Base-by-base conservation (phyloP, 306 rosid genomes). In the Erythrophleum fordii region DNA sequence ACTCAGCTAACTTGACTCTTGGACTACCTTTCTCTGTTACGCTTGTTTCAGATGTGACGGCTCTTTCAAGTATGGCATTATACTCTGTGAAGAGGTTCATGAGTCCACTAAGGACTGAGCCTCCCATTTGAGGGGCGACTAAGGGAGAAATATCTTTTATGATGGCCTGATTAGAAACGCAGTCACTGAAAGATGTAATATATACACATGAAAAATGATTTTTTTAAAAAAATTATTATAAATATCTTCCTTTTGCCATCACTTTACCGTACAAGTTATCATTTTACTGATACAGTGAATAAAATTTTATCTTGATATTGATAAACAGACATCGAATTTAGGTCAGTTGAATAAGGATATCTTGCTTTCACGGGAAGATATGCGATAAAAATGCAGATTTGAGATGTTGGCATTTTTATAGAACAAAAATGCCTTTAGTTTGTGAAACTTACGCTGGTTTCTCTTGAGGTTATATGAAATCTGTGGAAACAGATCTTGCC, bases 91-190 rank as follows among this genome's bases (percentile, higher is more conserved):
- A 88, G 80, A 92, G 88, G 74, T 70, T 83, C 58, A 12, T 79
- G 73, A 92, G 81, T 72, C 87, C 92, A 23, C 77, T 20, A 71
- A 85, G 81, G 67, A 92, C 73, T 61, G 80, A 66, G 72, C 82
- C 84, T 85, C 85, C 91, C 84, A 92, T 87, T 81, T 87, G 86
- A 83, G 90, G 83, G 22, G 85, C 8, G 56, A 89, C 26, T 62
- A 92, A 65, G 34, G 90, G 89, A 80, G 80, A 79, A 69, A 70
- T 80, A 55, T 90, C 94, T 71, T 79, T 87, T 18, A 80, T 22
- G n/a, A 92, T 75, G 29, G 90, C 84, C 93, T 90, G 80, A 64
- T 74, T 29, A 58, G 65, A 79, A 20, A 65, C 4, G 4, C 25
- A 52, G 41, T 45, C 73, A 73, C 25, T n/a, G n/a, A n/a, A n/a